These are phyloP conservation scores for Zymoseptoria passerinii DNA, from an alignment of 2,329 filamentous ascomycete species.

Conservation along the genomic window DNA sequence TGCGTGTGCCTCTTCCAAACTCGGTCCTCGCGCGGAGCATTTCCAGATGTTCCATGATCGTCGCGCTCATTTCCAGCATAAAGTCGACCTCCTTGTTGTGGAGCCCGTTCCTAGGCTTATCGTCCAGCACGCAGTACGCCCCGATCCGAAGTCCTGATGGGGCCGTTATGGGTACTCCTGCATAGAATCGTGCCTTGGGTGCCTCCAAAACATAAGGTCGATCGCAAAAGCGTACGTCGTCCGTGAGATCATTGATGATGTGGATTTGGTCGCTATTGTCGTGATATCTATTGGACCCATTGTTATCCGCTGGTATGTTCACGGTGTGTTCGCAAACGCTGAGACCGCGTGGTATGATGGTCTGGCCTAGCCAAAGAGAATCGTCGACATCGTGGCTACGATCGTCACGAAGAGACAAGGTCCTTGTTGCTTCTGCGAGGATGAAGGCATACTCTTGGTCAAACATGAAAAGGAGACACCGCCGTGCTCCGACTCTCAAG, in stretches of 20 bases:
- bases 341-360: conserved; percentile 22
- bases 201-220: conserved; percentile 17
- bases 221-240: conserved; percentile 17
- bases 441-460: conserved; percentile 44
- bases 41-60: conserved; percentile 55
- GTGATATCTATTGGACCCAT: conserved; percentile 14
- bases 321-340: conserved; percentile 27
- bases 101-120: conserved; percentile 45
- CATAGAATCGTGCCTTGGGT: conserved; percentile 39
- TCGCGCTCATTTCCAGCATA: conserved; percentile 47
- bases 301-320: conserved; percentile 12
- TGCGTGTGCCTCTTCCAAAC: conserved; percentile 45
- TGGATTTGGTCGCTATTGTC: conserved; percentile 1
- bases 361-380: conserved; percentile 25
- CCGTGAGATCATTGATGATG: conserved; percentile 20
- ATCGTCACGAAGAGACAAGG: conserved; percentile 33
- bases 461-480: conserved; percentile 47
- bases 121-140: conserved; percentile 51
- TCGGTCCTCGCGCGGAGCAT: conserved; percentile 45
- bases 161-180: conserved; percentile 53
- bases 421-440: conserved; percentile 46
- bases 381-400: conserved; percentile 18
- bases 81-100: conserved; percentile 43
- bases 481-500: conserved; percentile 40
- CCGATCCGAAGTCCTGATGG: conserved; percentile 51